Percentiles rank a stretch among this genome's conserved stretches.
phyloP scores from a whole-genome alignment of 495 filamentous ascomycete genomes.

The Penicillium diatomitis region DNA sequence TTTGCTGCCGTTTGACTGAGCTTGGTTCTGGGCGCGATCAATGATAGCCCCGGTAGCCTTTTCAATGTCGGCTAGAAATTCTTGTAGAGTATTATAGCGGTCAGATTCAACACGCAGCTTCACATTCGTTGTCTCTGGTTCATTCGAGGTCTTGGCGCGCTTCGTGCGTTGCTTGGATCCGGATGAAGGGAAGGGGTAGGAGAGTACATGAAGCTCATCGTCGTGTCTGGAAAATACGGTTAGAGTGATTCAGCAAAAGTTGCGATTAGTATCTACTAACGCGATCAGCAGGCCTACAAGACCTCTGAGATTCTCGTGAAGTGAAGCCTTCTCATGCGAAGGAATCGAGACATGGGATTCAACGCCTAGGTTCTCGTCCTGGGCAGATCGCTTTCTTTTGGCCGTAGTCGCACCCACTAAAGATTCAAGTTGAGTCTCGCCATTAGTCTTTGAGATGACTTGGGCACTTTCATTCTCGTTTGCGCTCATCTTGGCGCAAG shows the following conservation, averaged over 20 bases:
- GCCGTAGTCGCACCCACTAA: slow-evolving; percentile 29
- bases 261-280: slow-evolving; percentile 12
- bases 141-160: slow-evolving; percentile 37
- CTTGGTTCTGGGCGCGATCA: slow-evolving; percentile 30
- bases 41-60: slow-evolving; percentile 37
- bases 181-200: slow-evolving; percentile 32
- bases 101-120: slow-evolving; percentile 30
- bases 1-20: slow-evolving; percentile 17
- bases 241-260: slow-evolving; percentile 1
- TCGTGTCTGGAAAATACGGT: slow-evolving; percentile 29
- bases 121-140: slow-evolving; percentile 32
- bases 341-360: slow-evolving; percentile 18
- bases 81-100: slow-evolving; percentile 38
- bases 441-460: slow-evolving; percentile 29
- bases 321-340: slow-evolving; percentile 26
- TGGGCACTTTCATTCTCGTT: slow-evolving; percentile 30
- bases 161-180: slow-evolving; percentile 39
- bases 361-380: slow-evolving; percentile 27
- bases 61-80: slow-evolving; percentile 42
- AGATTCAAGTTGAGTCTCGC: slow-evolving; percentile 28
- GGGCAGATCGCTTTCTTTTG: slow-evolving; percentile 40
- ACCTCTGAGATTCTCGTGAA: slow-evolving; percentile 34
- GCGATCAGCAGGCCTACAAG: slow-evolving; percentile 32
- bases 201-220: slow-evolving; percentile 33
- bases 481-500: slow-evolving; percentile 31